phyloP scores from a whole-genome alignment of 371 early-diverging fungal species.

The Smittium mucronatum region DNA sequence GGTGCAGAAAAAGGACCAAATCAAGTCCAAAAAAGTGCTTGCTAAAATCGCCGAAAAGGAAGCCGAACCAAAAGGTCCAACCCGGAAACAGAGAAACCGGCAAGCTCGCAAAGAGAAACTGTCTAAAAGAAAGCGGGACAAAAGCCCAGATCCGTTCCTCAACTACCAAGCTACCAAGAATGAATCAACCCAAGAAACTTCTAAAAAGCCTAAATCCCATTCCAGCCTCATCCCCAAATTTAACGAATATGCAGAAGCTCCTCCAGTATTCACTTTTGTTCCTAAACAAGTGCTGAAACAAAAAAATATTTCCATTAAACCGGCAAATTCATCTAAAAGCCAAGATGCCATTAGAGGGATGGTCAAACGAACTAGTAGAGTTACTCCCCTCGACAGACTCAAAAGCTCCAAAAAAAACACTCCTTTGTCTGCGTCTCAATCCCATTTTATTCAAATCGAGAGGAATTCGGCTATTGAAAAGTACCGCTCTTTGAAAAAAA shows the following conservation, averaged over 20 bases:
- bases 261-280: constrained; percentile 10
- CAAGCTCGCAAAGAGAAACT: constrained; percentile 11
- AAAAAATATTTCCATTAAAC: background rate
- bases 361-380: constrained; percentile 7
- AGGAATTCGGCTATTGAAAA: constrained; percentile 5
- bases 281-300: constrained; percentile 10
- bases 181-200: background rate
- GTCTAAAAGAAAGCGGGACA: background rate
- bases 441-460: background rate
- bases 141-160: background rate
- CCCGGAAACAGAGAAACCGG: constrained; percentile 10
- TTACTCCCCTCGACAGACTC: background rate
- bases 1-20: background rate
- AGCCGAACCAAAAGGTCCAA: background rate
- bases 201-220: background rate
- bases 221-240: background rate
- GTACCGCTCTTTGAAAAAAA: constrained; percentile 3
- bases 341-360: constrained; percentile 8
- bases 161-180: background rate
- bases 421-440: background rate
- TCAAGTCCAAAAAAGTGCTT: background rate
- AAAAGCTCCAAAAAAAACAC: constrained; percentile 4
- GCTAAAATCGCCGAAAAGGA: background rate
- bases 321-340: background rate
- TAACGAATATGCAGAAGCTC: constrained; percentile 13